phyloP scores from a whole-genome alignment of 1,139 yeast genomes.

The Diutina rugosa region DNA sequence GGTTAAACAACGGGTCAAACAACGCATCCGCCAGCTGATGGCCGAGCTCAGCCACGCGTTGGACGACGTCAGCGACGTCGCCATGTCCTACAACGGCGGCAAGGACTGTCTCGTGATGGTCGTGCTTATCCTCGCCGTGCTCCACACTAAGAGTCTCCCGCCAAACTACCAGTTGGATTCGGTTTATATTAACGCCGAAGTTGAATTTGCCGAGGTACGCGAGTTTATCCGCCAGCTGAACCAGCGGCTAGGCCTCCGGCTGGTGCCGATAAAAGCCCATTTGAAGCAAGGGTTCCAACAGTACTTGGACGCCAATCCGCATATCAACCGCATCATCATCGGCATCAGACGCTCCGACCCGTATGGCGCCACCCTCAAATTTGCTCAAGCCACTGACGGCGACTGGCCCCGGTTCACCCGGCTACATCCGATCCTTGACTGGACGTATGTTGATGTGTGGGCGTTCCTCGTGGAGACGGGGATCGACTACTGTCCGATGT shows the following conservation, averaged over 20 bases:
- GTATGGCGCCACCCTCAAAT: slow-evolving; percentile 39
- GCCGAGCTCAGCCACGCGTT: slow-evolving; percentile 18
- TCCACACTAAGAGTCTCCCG: slow-evolving; percentile 25
- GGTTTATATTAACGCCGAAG: slow-evolving; percentile 59
- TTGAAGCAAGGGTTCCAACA: slow-evolving; percentile 54
- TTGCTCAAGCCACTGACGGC: slow-evolving; percentile 60
- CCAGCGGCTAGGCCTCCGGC: slow-evolving; percentile 28
- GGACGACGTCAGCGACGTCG: slow-evolving; percentile 35
- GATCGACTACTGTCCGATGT: slow-evolving; percentile 52
- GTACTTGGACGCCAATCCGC: slow-evolving; percentile 34
- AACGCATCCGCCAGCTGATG: slow-evolving; percentile 18
- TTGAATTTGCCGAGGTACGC: slow-evolving; percentile 49
- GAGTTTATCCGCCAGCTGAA: slow-evolving; percentile 32
- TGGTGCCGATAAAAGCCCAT: slow-evolving; percentile 30
- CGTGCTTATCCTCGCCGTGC: slow-evolving; percentile 46
- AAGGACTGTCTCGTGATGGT: slow-evolving; percentile 84
- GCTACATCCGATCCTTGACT: slow-evolving; percentile 70
- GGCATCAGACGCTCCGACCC: slow-evolving; percentile 82
- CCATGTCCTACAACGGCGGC: slow-evolving; percentile 82
- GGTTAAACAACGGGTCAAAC: slow-evolving; percentile 17
- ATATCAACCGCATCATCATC: slow-evolving; percentile 55
- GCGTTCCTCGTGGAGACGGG: slow-evolving; percentile 38
- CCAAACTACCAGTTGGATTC: slow-evolving; percentile 32
- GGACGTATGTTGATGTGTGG: slow-evolving; percentile 78
- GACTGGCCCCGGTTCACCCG: slow-evolving; percentile 81